phyloP scores from a whole-genome alignment of 179 eudicot species.

The Beta corolliflora region DNA sequence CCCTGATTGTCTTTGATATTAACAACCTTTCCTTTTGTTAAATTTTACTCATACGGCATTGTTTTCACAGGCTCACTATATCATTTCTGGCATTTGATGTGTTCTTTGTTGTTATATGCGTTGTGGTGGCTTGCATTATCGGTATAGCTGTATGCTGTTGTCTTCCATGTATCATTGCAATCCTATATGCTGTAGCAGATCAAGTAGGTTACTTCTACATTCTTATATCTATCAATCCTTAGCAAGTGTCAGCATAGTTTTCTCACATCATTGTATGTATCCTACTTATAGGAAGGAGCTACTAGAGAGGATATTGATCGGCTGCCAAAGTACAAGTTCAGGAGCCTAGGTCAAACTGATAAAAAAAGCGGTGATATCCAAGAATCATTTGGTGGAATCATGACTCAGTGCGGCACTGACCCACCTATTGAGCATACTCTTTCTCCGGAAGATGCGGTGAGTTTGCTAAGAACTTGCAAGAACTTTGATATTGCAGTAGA shows the following conservation, averaged over 20 bases:
- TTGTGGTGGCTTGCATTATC: slow-evolving; percentile 79
- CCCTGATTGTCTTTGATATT: background rate
- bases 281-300: slow-evolving; percentile 71
- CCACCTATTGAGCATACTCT: slow-evolving; percentile 61
- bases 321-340: slow-evolving; percentile 63
- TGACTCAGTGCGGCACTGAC: slow-evolving; percentile 80
- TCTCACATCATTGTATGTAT: slow-evolving; percentile 18
- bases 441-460: slow-evolving; percentile 82
- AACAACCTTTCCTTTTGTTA: background rate
- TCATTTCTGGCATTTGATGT: slow-evolving; percentile 91
- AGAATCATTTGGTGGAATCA: slow-evolving; percentile 70
- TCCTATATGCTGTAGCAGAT: slow-evolving; percentile 90
- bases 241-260: background rate
- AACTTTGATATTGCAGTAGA: background rate
- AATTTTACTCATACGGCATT: slow-evolving; percentile 23
- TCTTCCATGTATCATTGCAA: slow-evolving; percentile 91
- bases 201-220: slow-evolving; percentile 55
- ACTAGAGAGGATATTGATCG: slow-evolving; percentile 72
- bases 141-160: slow-evolving; percentile 96
- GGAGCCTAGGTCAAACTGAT: slow-evolving; percentile 69
- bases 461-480: slow-evolving; percentile 27
- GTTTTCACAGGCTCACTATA: slow-evolving; percentile 71
- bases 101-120: slow-evolving; percentile 87
- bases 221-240: background rate
- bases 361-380: slow-evolving; percentile 79